A percentile compares a stretch with the other conserved stretches of the same genome.
These are phyloP conservation scores for Fereydounia khargensis DNA, from an alignment of 1,284 basidiomycete genomes.

Conservation along the genomic window DNA sequence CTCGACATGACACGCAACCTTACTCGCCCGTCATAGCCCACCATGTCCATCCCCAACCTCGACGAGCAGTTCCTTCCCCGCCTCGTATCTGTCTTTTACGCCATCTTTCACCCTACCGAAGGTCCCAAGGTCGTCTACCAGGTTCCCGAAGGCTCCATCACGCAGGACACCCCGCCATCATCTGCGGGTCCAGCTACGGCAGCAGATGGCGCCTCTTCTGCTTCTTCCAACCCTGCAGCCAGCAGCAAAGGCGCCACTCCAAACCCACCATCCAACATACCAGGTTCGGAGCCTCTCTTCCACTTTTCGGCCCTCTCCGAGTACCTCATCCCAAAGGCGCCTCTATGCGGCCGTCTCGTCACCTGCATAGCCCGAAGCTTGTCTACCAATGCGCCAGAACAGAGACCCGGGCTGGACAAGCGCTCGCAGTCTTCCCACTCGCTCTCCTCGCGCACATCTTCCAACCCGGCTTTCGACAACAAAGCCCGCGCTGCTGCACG, in stretches of 20 bases:
- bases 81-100: conserved; percentile 82
- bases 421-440: neutral
- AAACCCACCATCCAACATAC: neutral
- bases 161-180: no score
- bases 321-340: conserved; percentile 85
- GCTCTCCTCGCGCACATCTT: neutral
- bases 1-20: neutral
- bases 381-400: no score
- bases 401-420: no score
- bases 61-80: conserved; percentile 60
- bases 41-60: conserved; percentile 25
- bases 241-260: no score
- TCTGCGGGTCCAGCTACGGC: no score
- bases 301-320: conserved; percentile 87
- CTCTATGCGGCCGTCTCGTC: conserved; percentile 83
- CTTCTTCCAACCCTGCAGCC: no score
- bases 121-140: conserved; percentile 85
- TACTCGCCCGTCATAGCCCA: conserved; percentile 1
- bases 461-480: no score
- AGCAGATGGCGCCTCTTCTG: no score
- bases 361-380: conserved; percentile 59
- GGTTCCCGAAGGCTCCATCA: conserved; percentile 71
- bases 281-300: conserved; percentile 71
- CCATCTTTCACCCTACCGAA: conserved; percentile 75
- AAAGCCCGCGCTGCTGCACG: neutral